Evolutionary conservation across 352 stramenopile genomes (phyloP).

Genomic region (Sclerospora graminicola): DNA sequence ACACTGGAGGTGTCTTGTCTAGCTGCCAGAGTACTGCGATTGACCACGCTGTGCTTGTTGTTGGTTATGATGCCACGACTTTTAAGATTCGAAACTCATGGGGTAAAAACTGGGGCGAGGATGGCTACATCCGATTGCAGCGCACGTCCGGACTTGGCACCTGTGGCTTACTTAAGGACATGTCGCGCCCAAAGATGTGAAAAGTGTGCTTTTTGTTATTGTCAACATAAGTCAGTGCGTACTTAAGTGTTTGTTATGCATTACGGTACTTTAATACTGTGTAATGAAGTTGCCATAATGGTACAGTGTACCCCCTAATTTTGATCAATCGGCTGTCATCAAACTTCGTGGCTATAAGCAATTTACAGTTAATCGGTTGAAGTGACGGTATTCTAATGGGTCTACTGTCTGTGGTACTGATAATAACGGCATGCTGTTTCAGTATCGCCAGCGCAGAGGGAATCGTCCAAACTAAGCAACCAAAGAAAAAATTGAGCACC

Average conservation of each 20-base stretch:
- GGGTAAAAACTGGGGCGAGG: constrained; percentile 83
- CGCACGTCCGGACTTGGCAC: constrained; percentile 41
- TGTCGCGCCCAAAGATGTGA: constrained; percentile 29
- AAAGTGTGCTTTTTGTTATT: neutral
- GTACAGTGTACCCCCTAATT: no score
- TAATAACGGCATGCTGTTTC: constrained; percentile 1
- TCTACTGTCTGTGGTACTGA: constrained; percentile 4
- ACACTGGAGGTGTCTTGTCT: constrained; percentile 87
- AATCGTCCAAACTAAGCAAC: neutral
- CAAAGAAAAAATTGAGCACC: neutral
- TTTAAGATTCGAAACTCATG: constrained; percentile 98
- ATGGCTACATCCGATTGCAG: constrained; percentile 89
- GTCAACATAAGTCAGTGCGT: no score
- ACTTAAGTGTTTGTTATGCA: no score
- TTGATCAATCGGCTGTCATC: no score
- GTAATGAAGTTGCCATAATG: no score
- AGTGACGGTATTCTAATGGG: constrained; percentile 2
- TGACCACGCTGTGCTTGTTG: constrained; percentile 94
- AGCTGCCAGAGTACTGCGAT: constrained; percentile 70
- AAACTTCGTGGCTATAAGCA: no score
- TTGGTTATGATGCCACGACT: constrained; percentile 88
- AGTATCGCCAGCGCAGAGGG: neutral
- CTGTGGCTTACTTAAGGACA: constrained; percentile 38
- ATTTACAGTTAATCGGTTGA: no score
- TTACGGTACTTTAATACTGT: no score